Base-by-base conservation (phyloP, 768 basidiomycete genomes). In the Butyriboletus loyo region DNA sequence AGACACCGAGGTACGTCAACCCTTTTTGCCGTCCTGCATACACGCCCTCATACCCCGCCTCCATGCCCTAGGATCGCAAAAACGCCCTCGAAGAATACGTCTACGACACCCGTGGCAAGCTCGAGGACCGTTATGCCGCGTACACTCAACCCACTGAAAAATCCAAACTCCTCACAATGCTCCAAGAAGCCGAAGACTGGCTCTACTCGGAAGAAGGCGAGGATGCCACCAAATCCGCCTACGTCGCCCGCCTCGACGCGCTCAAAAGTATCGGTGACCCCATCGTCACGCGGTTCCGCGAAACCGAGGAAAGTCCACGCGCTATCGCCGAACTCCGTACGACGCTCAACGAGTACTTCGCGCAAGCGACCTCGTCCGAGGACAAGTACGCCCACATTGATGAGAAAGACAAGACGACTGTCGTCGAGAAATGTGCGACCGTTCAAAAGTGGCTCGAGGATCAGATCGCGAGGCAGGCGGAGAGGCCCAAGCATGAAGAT, bases 11-110 rank as follows among this genome's bases (percentile, higher is more conserved):
- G 92, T 92, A 57, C 32, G 81, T 73, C 41, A 19, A 25, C 46
- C 45, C 11, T 21, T 4, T n/a, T 4, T 43, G 13, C 9, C 19
- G 1, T 7, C 34, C 25, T 24, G 35, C 48, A 48, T 57, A 61
- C 34, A 57, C 46, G 10, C 32, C 34, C 43, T 24, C 27, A 14
- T 11, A 21, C 48, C 38, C 19, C 11, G n/a, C 14, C 3, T 4
- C 9, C 11, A 2, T 40, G 22, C 30, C 15, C 10, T 1, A 96
- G 92, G 91, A 98, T 72, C 86, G 91, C 72, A 99, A 98, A 77
- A 99, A 99, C 68, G 94, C 95, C 5, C 85, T 99, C 14, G 96
- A 99, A 75, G 97, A 98, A 74, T 98, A 96, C 76, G 89, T 98
- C 52, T 98, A 98, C 74, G 96, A 98, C 71, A 93, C 81, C 65